phyloP scores from a whole-genome alignment of 2,329 filamentous ascomycete genomes.

The Cercospora nicotianae region DNA sequence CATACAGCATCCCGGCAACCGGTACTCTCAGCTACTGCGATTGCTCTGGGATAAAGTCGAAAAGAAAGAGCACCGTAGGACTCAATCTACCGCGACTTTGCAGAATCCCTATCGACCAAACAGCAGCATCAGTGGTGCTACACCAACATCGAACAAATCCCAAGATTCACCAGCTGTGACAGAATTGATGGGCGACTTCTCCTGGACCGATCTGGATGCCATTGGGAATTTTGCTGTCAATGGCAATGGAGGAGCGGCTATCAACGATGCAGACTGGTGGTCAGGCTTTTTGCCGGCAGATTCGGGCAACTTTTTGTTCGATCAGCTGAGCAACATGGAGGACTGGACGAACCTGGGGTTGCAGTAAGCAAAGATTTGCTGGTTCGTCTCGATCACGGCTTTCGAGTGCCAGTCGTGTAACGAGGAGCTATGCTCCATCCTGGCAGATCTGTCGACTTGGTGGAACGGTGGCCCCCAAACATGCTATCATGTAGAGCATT shows the following conservation, averaged over 20 bases:
- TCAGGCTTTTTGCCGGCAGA: constrained; percentile 41
- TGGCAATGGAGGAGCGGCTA: constrained; percentile 37
- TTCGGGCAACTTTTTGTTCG: constrained; percentile 39
- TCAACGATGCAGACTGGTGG: constrained; percentile 41
- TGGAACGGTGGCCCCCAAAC: background rate
- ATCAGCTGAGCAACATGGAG: constrained; percentile 36
- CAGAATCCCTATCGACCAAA: constrained; percentile 45
- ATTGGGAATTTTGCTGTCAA: constrained; percentile 52
- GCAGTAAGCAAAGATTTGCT: constrained; percentile 18
- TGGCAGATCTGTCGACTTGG: background rate
- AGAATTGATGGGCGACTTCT: constrained; percentile 51
- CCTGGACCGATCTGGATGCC: constrained; percentile 51
- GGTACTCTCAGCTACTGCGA: constrained; percentile 50
- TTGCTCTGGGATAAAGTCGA: constrained; percentile 52
- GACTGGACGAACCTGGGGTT: constrained; percentile 36
- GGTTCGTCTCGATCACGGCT: too few species aligned
- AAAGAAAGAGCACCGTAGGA: constrained; percentile 34
- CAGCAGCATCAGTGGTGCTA: constrained; percentile 40
- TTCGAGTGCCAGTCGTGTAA: background rate
- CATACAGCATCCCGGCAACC: constrained; percentile 48
- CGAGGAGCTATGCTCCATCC: background rate
- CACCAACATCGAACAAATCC: constrained; percentile 32
- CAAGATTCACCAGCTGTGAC: constrained; percentile 45
- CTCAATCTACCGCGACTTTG: constrained; percentile 32
- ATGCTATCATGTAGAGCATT: background rate